phyloP scores from a whole-genome alignment of 371 early-diverging fungal species.

The Zopfochytrium polystomum region DNA sequence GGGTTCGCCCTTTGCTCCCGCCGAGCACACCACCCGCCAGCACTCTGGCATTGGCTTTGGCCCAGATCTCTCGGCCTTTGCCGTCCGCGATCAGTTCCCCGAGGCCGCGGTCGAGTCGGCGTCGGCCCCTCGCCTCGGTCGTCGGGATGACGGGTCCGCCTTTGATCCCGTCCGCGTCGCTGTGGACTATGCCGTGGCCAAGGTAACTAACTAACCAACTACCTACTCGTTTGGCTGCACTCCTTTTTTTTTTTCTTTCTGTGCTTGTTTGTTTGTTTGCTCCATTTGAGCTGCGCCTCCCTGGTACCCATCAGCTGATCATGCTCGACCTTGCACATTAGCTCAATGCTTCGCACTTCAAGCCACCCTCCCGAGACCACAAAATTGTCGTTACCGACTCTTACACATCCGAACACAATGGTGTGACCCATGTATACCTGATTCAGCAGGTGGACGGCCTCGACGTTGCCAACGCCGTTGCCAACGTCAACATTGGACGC shows the following conservation, averaged over 20 bases:
- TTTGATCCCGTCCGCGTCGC: constrained; percentile 2
- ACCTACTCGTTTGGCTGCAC: neutral
- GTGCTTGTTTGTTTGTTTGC: neutral
- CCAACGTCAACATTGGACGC: constrained; percentile 39
- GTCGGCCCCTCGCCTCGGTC: neutral
- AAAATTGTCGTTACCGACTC: constrained; percentile 36
- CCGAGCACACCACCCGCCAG: neutral
- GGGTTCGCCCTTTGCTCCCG: too few species aligned
- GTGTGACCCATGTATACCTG: constrained; percentile 52
- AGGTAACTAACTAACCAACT: too few species aligned
- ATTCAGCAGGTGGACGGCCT: constrained; percentile 44
- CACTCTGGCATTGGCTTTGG: constrained; percentile 14
- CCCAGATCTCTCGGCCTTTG: constrained; percentile 3
- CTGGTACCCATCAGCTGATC: neutral
- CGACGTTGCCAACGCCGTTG: constrained; percentile 49
- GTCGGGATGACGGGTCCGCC: neutral
- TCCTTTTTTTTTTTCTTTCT: neutral
- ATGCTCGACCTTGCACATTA: neutral
- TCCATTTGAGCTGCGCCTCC: constrained; percentile 6
- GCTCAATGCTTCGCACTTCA: neutral
- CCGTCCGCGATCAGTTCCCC: too few species aligned
- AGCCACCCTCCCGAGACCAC: neutral
- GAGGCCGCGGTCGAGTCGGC: too few species aligned
- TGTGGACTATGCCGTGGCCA: constrained; percentile 11
- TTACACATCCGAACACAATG: constrained; percentile 37